A percentile compares a stretch with the other conserved stretches of the same genome.
Conservation (phyloP, 257 asterid species). For the Eucommia ulmoides region DNA sequence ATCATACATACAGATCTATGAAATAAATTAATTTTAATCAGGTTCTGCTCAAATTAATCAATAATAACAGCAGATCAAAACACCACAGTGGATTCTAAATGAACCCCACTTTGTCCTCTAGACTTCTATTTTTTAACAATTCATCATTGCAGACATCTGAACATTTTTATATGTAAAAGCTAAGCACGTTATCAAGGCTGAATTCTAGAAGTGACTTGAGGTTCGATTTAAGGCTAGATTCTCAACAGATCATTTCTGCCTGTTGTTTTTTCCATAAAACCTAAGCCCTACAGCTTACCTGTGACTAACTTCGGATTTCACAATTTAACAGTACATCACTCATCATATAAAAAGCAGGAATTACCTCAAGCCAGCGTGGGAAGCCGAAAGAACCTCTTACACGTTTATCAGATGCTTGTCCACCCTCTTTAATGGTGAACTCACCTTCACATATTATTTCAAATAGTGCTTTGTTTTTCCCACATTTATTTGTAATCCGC, state of each 20-base stretch:
- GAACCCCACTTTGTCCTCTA: too few relatives aligned
- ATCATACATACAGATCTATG: neutral
- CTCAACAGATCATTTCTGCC: neutral
- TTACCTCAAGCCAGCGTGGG: slow-evolving; percentile 94
- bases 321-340: neutral
- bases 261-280: neutral
- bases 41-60: neutral
- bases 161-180: too few relatives aligned
- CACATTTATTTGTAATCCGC: slow-evolving; percentile 71
- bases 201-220: neutral
- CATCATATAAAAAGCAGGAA: slow-evolving; percentile 10
- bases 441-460: slow-evolving; percentile 72
- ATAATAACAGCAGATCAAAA: neutral
- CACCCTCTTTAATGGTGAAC: slow-evolving; percentile 48
- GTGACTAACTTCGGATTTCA: neutral
- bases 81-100: neutral
- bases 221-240: neutral
- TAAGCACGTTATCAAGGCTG: too few relatives aligned
- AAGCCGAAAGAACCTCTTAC: slow-evolving; percentile 87
- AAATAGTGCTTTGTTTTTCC: slow-evolving; percentile 43
- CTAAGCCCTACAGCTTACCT: neutral
- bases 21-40: neutral
- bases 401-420: slow-evolving; percentile 62
- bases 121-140: neutral
- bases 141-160: neutral